Conservation (phyloP, 2,329 filamentous ascomycete genomes). For the Graphilbum sp. region DNA sequence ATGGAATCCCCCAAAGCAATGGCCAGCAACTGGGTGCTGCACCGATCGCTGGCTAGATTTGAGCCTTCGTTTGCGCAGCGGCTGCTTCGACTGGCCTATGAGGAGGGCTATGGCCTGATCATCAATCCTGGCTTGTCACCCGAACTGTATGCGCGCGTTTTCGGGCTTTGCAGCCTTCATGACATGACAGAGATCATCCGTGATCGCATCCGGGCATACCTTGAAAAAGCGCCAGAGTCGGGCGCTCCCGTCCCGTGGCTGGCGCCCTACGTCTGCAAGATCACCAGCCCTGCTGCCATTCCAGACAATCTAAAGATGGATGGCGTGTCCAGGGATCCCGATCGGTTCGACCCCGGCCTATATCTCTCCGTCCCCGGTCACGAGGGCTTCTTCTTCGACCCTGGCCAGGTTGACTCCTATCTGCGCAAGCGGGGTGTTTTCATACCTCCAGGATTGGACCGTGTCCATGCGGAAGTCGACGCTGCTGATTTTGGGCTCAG, state of each 20-base stretch:
- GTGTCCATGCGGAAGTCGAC: conserved; percentile 41
- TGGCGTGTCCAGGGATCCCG: no score
- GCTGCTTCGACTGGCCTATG: conserved; percentile 48
- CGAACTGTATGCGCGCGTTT: conserved; percentile 35
- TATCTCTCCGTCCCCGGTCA: conserved; percentile 29
- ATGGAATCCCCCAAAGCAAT: not conserved
- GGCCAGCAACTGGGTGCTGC: not conserved
- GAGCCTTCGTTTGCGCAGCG: conserved; percentile 42
- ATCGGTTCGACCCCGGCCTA: not conserved
- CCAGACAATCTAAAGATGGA: no score
- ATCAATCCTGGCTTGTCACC: conserved; percentile 30
- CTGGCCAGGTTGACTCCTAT: conserved; percentile 62
- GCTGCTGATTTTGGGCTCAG: conserved; percentile 20
- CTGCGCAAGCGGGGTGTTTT: conserved; percentile 45
- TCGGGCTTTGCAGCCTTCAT: conserved; percentile 53
- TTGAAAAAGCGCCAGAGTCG: conserved; percentile 43
- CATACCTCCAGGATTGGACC: conserved; percentile 44
- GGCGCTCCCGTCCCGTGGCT: conserved; percentile 42
- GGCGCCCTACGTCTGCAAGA: conserved; percentile 11
- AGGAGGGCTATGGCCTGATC: conserved; percentile 45
- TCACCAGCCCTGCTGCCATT: not conserved
- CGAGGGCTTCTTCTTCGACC: conserved; percentile 61
- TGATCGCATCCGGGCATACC: conserved; percentile 18
- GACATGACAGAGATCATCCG: conserved; percentile 32
- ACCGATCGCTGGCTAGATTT: not conserved